A percentile compares a stretch with the other conserved stretches of the same genome.
Evolutionary conservation across 2,329 filamentous ascomycete genomes (phyloP).

Genomic region (Ophiocordyceps camponoti-rufipedis): DNA sequence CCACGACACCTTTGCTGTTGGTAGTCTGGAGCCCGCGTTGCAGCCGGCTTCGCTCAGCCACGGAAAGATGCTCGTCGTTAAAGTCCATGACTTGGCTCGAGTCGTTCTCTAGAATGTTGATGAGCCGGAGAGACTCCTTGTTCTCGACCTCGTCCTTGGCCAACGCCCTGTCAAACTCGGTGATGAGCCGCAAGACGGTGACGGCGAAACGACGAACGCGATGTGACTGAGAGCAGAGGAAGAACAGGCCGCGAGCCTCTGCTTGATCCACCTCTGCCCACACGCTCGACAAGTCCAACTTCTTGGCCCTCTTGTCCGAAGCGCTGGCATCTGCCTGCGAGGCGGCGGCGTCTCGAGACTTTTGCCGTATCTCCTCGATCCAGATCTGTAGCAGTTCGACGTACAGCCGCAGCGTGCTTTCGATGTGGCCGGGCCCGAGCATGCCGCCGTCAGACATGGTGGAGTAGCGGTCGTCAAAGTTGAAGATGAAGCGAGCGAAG

Average conservation of each 20-base stretch:
- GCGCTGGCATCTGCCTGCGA: slow-evolving; percentile 44
- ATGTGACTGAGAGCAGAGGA: slow-evolving; percentile 87
- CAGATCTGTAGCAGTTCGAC: slow-evolving; percentile 89
- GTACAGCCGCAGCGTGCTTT: slow-evolving; percentile 81
- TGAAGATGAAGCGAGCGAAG: slow-evolving; percentile 95
- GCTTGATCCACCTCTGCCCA: slow-evolving; percentile 93
- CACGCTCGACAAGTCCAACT: slow-evolving; percentile 71
- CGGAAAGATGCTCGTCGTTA: slow-evolving; percentile 76
- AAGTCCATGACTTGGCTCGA: slow-evolving; percentile 79
- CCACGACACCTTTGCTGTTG: slow-evolving; percentile 67
- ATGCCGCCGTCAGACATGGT: slow-evolving; percentile 97
- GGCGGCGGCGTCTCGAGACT: slow-evolving; percentile 53
- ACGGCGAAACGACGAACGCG: slow-evolving; percentile 81
- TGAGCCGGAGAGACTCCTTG: slow-evolving; percentile 54
- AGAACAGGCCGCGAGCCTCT: slow-evolving; percentile 92
- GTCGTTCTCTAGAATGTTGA: slow-evolving; percentile 81
- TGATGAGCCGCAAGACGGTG: slow-evolving; percentile 78
- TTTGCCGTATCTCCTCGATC: slow-evolving; percentile 90
- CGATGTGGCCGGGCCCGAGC: slow-evolving; percentile 84
- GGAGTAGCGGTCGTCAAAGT: slow-evolving; percentile 91
- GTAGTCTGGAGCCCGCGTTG: slow-evolving; percentile 78
- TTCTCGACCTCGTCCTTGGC: slow-evolving; percentile 44
- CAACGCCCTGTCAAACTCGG: slow-evolving; percentile 80
- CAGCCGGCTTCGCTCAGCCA: slow-evolving; percentile 80
- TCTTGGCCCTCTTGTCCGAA: slow-evolving; percentile 53